These are phyloP conservation scores for Pseudoscleropodium purum DNA, from an alignment of 225 moss, liverwort and hornwort species.

Conservation along the genomic window DNA sequence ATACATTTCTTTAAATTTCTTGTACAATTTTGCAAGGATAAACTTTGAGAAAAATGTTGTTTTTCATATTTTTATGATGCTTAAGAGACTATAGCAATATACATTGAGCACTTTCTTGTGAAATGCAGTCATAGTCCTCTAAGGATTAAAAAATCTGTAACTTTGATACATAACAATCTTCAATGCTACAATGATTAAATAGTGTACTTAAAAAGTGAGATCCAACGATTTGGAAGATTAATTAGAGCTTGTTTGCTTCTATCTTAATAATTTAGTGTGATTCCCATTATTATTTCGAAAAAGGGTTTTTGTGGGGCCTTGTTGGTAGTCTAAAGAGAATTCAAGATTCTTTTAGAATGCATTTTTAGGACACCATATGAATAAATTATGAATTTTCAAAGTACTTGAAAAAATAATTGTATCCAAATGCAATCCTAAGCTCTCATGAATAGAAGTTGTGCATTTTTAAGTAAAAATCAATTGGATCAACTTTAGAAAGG, in stretches of 20 bases:
- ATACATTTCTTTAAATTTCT: not conserved
- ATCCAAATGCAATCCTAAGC: not conserved
- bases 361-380: not conserved
- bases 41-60: not conserved
- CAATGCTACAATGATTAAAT: fast-evolving
- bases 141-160: not conserved
- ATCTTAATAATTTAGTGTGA: not conserved
- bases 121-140: not conserved
- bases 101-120: no score
- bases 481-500: not conserved
- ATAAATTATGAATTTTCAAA: not conserved
- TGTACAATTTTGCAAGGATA: not conserved
- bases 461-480: not conserved
- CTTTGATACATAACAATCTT: not conserved
- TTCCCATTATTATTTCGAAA: not conserved
- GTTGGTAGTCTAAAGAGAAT: fast-evolving
- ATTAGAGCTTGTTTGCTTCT: fast-evolving
- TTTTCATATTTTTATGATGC: not conserved
- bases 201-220: fast-evolving
- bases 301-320: fast-evolving
- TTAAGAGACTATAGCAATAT: not conserved
- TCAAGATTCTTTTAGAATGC: fast-evolving
- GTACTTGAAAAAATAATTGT: fast-evolving
- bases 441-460: not conserved
- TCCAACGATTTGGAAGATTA: fast-evolving